Evolutionary conservation across 306 rosid genomes (phyloP).

Genomic region (Chamaecrista fasciculata): DNA sequence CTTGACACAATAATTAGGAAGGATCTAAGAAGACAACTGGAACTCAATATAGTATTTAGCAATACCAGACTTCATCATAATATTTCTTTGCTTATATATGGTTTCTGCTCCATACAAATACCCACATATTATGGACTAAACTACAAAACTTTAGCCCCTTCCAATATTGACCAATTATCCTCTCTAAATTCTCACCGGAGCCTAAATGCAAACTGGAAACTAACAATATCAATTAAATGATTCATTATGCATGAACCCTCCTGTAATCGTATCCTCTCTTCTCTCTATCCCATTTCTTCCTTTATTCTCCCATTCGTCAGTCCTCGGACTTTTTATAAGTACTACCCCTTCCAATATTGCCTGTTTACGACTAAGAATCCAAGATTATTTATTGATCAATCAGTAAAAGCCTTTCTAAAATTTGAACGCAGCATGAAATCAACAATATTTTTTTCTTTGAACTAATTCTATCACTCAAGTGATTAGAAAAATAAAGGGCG

Average conservation of each 20-base stretch:
- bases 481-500: background rate
- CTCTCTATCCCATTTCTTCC: background rate
- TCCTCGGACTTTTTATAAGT: background rate
- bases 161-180: background rate
- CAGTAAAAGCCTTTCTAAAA: background rate
- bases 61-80: constrained; percentile 7
- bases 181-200: background rate
- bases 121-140: constrained; percentile 18
- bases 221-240: background rate
- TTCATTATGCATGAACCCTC: background rate
- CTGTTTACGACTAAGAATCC: background rate
- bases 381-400: background rate
- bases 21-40: constrained; percentile 17
- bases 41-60: constrained; percentile 8
- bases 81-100: constrained; percentile 4
- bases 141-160: background rate
- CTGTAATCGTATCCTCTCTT: background rate
- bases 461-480: constrained; percentile 19
- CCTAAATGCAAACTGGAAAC: background rate
- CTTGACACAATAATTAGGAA: constrained; percentile 17
- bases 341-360: background rate
- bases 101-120: constrained; percentile 21
- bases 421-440: constrained; percentile 13
- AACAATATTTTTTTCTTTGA: background rate
- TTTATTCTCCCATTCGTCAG: background rate